Conservation (phyloP, 176 grass and related monocot species). For the Oryza australiensis region DNA sequence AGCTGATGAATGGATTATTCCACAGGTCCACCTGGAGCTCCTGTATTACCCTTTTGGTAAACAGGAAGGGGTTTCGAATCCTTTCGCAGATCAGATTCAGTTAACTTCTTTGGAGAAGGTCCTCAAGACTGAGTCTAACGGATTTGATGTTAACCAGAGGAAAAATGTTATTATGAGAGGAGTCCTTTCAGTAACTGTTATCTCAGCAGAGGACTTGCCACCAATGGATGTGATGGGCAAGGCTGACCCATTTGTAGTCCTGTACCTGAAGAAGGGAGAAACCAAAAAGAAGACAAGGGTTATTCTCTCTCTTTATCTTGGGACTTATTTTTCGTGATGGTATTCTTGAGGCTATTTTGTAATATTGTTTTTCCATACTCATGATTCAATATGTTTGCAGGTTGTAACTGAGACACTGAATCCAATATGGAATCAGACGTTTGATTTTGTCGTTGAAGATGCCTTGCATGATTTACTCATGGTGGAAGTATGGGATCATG, state of each 20-base stretch:
- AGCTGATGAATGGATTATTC: constrained; percentile 24
- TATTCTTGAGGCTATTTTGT: not conserved
- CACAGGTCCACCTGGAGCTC: constrained; percentile 93
- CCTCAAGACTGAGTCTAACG: constrained; percentile 77
- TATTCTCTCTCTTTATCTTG: constrained; percentile 26
- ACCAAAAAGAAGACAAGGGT: constrained; percentile 96
- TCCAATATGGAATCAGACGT: constrained; percentile 96
- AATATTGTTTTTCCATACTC: not conserved
- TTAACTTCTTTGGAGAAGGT: constrained; percentile 93
- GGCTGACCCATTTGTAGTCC: constrained; percentile 87
- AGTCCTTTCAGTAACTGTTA: constrained; percentile 86
- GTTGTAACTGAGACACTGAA: constrained; percentile 86
- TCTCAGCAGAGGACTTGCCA: constrained; percentile 94
- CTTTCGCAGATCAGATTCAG: constrained; percentile 70
- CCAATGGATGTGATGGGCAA: constrained; percentile 95
- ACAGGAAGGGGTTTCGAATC: constrained; percentile 75
- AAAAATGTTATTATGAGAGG: constrained; percentile 97
- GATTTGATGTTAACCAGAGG: constrained; percentile 64
- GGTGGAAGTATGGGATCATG: constrained; percentile 96
- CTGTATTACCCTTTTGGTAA: constrained; percentile 77
- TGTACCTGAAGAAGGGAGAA: constrained; percentile 86
- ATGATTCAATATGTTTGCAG: constrained; percentile 48
- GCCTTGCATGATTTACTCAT: constrained; percentile 98
- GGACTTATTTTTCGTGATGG: not conserved
- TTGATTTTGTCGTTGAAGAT: constrained; percentile 97